Evolutionary conservation across 2,329 filamentous ascomycete genomes (phyloP).

Genomic region (Pseudogymnoascus sp.): DNA sequence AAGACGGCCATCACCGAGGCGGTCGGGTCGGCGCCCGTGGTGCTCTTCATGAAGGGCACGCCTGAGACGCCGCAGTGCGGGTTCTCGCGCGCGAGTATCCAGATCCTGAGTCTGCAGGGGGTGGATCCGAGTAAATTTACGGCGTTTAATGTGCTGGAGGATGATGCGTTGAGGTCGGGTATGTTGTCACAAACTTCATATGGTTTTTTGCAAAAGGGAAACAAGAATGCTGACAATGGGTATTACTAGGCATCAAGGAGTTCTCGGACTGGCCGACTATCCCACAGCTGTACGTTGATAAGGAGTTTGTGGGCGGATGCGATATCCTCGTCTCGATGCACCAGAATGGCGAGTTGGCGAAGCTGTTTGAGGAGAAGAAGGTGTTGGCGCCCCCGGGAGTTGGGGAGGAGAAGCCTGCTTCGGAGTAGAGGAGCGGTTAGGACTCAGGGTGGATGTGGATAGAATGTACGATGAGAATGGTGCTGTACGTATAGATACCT

Average conservation of each 20-base stretch:
- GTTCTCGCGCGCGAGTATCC: slow-evolving; percentile 89
- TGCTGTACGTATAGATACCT: not conserved
- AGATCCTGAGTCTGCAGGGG: slow-evolving; percentile 89
- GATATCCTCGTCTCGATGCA: slow-evolving; percentile 97
- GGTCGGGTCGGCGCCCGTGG: slow-evolving; percentile 78
- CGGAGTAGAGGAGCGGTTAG: not conserved
- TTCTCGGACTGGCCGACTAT: slow-evolving; percentile 99
- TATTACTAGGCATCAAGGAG: slow-evolving; percentile 87
- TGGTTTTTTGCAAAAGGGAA: not conserved
- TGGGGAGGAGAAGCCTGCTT: not conserved
- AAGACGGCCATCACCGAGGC: slow-evolving; percentile 82
- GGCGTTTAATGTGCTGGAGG: slow-evolving; percentile 96
- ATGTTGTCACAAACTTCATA: too few species aligned
- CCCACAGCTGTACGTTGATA: slow-evolving; percentile 88
- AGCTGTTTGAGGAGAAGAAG: slow-evolving; percentile 83
- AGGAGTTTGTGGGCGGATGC: slow-evolving; percentile 95
- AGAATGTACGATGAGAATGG: not conserved
- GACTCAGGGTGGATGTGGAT: not conserved
- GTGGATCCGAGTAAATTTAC: slow-evolving; percentile 93
- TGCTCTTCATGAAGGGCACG: slow-evolving; percentile 99
- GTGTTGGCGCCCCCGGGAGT: slow-evolving; percentile 50
- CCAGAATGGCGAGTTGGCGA: slow-evolving; percentile 86
- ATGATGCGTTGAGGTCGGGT: slow-evolving; percentile 78
- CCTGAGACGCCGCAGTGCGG: slow-evolving; percentile 94
- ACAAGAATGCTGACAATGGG: not conserved